phyloP scores from a whole-genome alignment of 2,329 filamentous ascomycete species.

The Fusarium albosuccineum region DNA sequence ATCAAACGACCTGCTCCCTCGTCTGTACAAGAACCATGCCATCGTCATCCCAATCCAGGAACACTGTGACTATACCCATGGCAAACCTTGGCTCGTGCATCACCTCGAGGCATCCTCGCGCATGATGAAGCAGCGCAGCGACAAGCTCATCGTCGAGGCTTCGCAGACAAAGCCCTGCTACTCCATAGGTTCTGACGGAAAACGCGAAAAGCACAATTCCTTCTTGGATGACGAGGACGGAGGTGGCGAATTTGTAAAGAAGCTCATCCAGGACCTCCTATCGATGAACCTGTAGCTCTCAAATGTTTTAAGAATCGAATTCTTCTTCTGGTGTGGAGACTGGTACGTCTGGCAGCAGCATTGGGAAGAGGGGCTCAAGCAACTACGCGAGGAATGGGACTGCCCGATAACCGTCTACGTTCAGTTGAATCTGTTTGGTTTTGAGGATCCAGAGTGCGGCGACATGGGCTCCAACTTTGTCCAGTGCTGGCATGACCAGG shows the following conservation, averaged over 20 bases:
- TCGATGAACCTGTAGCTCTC: slow-evolving; percentile 10
- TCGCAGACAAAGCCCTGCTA: neutral
- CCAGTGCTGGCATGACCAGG: neutral
- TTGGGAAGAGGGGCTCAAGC: neutral
- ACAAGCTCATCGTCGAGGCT: neutral
- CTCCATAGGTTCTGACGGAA: neutral
- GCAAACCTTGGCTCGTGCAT: neutral
- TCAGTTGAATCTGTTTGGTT: slow-evolving; percentile 18
- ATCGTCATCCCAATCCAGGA: slow-evolving; percentile 18
- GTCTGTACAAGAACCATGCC: slow-evolving; percentile 9
- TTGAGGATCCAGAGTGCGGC: neutral
- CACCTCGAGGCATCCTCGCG: neutral
- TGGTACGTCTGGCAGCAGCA: neutral
- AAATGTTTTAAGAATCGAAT: neutral
- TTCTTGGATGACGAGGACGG: neutral
- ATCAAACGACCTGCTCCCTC: slow-evolving; percentile 5
- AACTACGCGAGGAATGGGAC: slow-evolving; percentile 1
- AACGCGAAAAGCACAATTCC: neutral
- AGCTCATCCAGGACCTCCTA: slow-evolving; percentile 2
- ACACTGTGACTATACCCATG: neutral
- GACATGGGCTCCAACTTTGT: slow-evolving; percentile 10
- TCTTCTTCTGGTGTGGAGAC: slow-evolving; percentile 7
- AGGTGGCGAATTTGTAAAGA: neutral
- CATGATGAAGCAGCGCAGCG: slow-evolving; percentile 8
- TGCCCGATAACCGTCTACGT: neutral